A percentile compares a stretch with the other conserved stretches of the same genome.
phyloP scores from a whole-genome alignment of 2,329 filamentous ascomycete genomes.

The Venturia carpophila region DNA sequence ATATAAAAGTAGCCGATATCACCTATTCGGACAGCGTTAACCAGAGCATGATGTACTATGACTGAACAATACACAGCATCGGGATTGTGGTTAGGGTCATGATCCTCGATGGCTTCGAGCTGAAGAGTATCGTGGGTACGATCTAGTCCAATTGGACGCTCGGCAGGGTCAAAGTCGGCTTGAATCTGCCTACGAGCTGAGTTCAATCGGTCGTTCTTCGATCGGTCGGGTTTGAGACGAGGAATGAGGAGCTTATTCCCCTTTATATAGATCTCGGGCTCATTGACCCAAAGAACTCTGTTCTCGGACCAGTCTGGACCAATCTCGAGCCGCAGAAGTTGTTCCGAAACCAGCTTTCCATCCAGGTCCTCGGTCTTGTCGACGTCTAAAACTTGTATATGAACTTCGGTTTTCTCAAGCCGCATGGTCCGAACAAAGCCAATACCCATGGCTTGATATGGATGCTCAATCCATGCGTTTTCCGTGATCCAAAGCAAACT shows the following conservation, averaged over 20 bases:
- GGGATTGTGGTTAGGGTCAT: constrained; percentile 3
- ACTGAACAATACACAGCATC: not conserved
- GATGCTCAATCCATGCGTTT: constrained; percentile 10
- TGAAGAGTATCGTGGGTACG: not conserved
- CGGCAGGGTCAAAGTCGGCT: constrained; percentile 1
- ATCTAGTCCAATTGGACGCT: not conserved
- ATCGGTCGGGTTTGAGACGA: constrained; percentile 8
- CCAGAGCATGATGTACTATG: not conserved
- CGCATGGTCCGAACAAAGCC: constrained; percentile 11
- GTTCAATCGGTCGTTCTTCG: constrained; percentile 9
- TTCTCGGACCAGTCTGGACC: constrained; percentile 9
- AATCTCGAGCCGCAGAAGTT: constrained; percentile 2
- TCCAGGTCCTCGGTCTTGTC: not conserved
- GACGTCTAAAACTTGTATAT: not conserved
- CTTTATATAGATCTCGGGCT: constrained; percentile 1
- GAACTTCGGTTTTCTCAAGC: not conserved
- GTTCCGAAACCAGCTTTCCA: not conserved
- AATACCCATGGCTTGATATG: constrained; percentile 11
- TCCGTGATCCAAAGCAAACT: constrained; percentile 12
- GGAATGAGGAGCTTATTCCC: not conserved
- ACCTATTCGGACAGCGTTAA: not conserved
- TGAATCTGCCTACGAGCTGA: constrained; percentile 3
- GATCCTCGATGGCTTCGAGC: constrained; percentile 1
- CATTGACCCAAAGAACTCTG: not conserved
- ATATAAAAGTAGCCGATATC: not conserved